A percentile compares a stretch with the other conserved stretches of the same genome.
These are phyloP conservation scores for Schizochytrium sp. DNA, from an alignment of 108 stramenopile species.

Conservation along the genomic window DNA sequence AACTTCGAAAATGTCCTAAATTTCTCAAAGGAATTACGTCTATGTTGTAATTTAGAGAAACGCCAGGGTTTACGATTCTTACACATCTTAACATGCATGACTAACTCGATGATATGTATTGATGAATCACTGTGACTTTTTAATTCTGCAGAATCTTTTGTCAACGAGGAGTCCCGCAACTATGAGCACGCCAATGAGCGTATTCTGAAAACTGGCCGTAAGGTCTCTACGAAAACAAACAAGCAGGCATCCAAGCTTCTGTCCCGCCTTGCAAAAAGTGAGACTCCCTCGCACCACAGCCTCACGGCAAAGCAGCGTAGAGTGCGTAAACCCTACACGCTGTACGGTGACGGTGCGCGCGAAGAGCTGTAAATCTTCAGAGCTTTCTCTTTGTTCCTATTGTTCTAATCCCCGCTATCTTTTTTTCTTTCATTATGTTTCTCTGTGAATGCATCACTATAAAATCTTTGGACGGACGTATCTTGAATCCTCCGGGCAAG, in stretches of 20 bases:
- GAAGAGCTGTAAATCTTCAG: not conserved
- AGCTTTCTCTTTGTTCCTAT: not conserved
- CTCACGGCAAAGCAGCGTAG: slow-evolving; percentile 10
- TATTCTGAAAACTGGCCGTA: not conserved
- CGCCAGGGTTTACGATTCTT: not conserved
- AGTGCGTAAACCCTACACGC: slow-evolving; percentile 29
- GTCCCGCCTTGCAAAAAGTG: not conserved
- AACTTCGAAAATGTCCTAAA: not conserved
- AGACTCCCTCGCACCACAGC: not conserved
- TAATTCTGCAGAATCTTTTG: not conserved
- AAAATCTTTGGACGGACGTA: too few species aligned
- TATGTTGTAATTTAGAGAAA: not conserved
- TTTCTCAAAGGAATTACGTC: not conserved
- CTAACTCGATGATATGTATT: not conserved
- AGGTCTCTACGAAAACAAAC: not conserved
- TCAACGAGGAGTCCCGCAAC: slow-evolving; percentile 21
- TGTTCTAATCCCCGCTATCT: not conserved
- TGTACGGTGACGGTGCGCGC: slow-evolving; percentile 29
- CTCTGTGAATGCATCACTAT: not conserved
- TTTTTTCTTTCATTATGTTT: not conserved
- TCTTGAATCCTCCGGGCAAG: too few species aligned
- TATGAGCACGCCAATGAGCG: slow-evolving; percentile 1
- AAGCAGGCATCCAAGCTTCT: slow-evolving; percentile 5
- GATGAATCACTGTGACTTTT: too few species aligned
- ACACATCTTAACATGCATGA: not conserved